Conservation (phyloP, 495 filamentous ascomycete species). For the Tetracladium marchalianum region DNA sequence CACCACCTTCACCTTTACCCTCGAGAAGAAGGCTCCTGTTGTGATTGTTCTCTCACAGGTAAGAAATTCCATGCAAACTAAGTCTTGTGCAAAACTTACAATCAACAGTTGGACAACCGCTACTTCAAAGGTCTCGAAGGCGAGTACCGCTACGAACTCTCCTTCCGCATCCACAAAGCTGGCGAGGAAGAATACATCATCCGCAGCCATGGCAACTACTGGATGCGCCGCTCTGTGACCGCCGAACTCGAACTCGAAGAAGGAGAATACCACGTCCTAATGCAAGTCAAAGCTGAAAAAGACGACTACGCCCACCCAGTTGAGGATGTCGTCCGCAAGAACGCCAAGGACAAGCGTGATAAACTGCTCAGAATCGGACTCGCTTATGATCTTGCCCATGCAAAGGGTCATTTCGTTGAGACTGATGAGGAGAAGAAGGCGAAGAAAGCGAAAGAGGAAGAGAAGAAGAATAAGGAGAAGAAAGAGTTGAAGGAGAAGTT, state of each 20-base stretch:
- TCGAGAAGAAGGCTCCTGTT: slow-evolving; percentile 57
- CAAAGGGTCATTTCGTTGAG: slow-evolving; percentile 50
- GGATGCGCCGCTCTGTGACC: slow-evolving; percentile 66
- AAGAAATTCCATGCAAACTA: slow-evolving; percentile 14
- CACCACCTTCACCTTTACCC: slow-evolving; percentile 68
- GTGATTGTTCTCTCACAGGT: slow-evolving; percentile 64
- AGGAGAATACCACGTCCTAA: slow-evolving; percentile 68
- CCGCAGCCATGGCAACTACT: slow-evolving; percentile 47
- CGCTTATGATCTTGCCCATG: slow-evolving; percentile 76
- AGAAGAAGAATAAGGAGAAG: slow-evolving; percentile 39
- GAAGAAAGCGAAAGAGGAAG: slow-evolving; percentile 28
- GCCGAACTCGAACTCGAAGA: slow-evolving; percentile 75
- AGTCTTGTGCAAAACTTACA: slow-evolving; percentile 11
- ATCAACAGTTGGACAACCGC: slow-evolving; percentile 61
- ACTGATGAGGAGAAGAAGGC: slow-evolving; percentile 24
- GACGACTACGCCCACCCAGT: slow-evolving; percentile 37
- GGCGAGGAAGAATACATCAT: slow-evolving; percentile 78
- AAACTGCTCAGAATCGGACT: slow-evolving; percentile 76
- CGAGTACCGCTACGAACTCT: slow-evolving; percentile 65
- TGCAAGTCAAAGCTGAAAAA: slow-evolving; percentile 68
- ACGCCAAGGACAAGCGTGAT: slow-evolving; percentile 54
- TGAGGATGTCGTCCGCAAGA: slow-evolving; percentile 58
- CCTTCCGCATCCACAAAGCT: slow-evolving; percentile 75
- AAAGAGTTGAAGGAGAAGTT: slow-evolving; percentile 40
- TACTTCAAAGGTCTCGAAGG: slow-evolving; percentile 80